Evolutionary conservation across 2,329 filamentous ascomycete genomes (phyloP).

Genomic region (Colletotrichum sojae): DNA sequence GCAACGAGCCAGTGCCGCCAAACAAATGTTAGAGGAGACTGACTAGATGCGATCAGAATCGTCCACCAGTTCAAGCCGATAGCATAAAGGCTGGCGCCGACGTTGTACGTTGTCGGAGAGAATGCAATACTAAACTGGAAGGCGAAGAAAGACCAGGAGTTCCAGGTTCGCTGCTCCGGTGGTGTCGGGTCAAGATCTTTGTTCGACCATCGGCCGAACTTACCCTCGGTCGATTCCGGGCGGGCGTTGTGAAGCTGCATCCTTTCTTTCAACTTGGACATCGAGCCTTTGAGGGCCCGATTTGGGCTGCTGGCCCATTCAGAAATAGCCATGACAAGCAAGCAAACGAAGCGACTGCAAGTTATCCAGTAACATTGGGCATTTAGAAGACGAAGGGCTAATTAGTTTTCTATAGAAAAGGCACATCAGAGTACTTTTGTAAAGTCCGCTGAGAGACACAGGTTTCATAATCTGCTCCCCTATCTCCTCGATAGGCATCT

Average conservation of each 20-base stretch:
- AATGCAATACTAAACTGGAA: not conserved
- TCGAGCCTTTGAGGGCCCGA: no score
- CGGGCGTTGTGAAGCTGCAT: not conserved
- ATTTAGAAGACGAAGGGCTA: no score
- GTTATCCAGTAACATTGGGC: no score
- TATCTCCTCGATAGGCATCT: no score
- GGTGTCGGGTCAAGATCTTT: slow-evolving; percentile 24
- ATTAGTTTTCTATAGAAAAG: no score
- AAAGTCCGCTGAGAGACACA: no score
- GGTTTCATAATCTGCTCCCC: no score
- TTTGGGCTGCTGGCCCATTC: no score
- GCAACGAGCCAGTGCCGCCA: no score
- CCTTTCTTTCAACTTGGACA: not conserved
- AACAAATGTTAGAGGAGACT: not conserved
- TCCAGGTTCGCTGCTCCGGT: slow-evolving; percentile 15
- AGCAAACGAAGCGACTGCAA: no score
- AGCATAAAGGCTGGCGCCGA: slow-evolving; percentile 26
- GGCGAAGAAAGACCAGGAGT: not conserved
- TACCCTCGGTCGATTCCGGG: slow-evolving; percentile 6
- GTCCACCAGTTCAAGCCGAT: slow-evolving; percentile 30
- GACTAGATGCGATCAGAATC: slow-evolving; percentile 16
- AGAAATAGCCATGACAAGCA: no score
- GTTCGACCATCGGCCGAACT: slow-evolving; percentile 23
- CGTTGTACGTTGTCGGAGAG: slow-evolving; percentile 27
- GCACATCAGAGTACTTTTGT: no score